Conservation (phyloP, 1,284 basidiomycete genomes). For the Hypsizygus ulmarius region DNA sequence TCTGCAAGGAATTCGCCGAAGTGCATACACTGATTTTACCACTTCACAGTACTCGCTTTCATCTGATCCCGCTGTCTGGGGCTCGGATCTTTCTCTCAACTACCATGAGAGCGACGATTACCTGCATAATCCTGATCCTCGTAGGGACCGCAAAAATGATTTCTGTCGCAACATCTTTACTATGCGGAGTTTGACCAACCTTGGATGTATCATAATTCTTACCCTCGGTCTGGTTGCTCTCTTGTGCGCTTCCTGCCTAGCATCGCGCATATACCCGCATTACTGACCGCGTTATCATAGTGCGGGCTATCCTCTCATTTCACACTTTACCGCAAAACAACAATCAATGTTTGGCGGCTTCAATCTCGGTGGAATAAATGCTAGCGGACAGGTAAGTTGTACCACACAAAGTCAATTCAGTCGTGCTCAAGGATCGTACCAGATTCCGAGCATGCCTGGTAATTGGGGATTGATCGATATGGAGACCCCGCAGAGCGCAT, state of each 20-base stretch:
- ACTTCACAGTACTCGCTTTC: constrained; percentile 58
- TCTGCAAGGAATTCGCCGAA: not conserved
- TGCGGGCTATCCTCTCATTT: constrained; percentile 80
- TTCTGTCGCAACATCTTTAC: constrained; percentile 67
- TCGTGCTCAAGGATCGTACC: constrained; percentile 29
- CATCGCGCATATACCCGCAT: not conserved
- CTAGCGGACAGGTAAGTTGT: constrained; percentile 63
- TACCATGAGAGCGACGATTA: constrained; percentile 65
- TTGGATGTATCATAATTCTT: constrained; percentile 74
- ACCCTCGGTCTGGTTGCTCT: constrained; percentile 60
- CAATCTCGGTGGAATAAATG: constrained; percentile 81
- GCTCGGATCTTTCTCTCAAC: constrained; percentile 58
- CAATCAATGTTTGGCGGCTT: constrained; percentile 63
- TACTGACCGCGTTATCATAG: constrained; percentile 34
- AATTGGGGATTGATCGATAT: constrained; percentile 74
- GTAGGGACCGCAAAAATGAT: constrained; percentile 62
- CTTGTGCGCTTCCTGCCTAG: constrained; percentile 51
- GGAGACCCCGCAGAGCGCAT: constrained; percentile 66
- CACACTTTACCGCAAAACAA: constrained; percentile 54
- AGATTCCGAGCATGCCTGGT: constrained; percentile 64
- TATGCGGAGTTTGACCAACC: constrained; percentile 66
- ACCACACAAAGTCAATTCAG: constrained; percentile 32
- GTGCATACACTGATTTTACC: not conserved
- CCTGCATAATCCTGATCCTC: constrained; percentile 75
- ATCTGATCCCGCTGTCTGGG: constrained; percentile 68